Evolutionary conservation across 176 grass and related monocot genomes (phyloP).

Genomic region (Rhynchospora breviuscula): DNA sequence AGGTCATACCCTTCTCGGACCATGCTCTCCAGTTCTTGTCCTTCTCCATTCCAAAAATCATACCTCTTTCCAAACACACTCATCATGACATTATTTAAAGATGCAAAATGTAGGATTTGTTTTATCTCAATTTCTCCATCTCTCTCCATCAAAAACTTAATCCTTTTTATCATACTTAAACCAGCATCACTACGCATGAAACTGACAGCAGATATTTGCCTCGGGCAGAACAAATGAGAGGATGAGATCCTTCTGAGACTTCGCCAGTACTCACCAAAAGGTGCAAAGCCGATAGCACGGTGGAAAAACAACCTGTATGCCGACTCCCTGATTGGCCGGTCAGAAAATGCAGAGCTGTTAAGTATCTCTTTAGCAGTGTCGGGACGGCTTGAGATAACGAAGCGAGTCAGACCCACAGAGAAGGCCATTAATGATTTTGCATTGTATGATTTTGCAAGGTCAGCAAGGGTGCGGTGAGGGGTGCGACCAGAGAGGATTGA

Average conservation of each 20-base stretch:
- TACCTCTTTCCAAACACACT: conserved; percentile 32
- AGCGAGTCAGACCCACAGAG: conserved; percentile 28
- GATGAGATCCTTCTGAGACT: conserved; percentile 30
- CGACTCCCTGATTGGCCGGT: neutral
- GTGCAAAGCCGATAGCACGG: conserved; percentile 34
- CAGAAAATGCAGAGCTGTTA: conserved; percentile 31
- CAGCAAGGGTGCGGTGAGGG: conserved; percentile 24
- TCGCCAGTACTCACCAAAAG: conserved; percentile 40
- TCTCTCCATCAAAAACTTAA: conserved; percentile 13
- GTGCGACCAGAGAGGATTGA: conserved; percentile 22
- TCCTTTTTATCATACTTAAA: conserved; percentile 7
- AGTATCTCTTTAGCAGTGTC: conserved; percentile 36
- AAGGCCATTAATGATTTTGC: conserved; percentile 34
- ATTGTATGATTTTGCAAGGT: conserved; percentile 1
- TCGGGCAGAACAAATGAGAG: conserved; percentile 30
- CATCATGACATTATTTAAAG: conserved; percentile 25
- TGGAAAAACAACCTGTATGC: neutral
- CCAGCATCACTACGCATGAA: conserved; percentile 15
- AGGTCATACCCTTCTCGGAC: conserved; percentile 33
- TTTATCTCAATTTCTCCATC: conserved; percentile 12
- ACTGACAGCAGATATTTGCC: conserved; percentile 24
- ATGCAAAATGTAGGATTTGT: conserved; percentile 26
- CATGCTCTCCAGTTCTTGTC: conserved; percentile 23
- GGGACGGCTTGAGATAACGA: conserved; percentile 24
- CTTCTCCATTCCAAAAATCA: conserved; percentile 26